These are phyloP conservation scores for Argentina anserina DNA, from an alignment of 306 rosid species.

Conservation along the genomic window DNA sequence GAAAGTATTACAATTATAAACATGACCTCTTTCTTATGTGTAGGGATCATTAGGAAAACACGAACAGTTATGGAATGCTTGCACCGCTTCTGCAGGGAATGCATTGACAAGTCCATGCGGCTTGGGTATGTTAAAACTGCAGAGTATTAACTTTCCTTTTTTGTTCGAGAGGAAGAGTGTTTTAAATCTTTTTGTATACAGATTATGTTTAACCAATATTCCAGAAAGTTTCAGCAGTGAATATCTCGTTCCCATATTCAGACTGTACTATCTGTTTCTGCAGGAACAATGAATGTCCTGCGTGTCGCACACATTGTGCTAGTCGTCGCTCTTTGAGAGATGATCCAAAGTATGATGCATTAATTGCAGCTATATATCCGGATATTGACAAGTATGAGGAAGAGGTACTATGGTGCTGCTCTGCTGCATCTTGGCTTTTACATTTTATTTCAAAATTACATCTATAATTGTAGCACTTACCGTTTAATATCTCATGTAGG, in stretches of 20 bases:
- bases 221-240: background rate
- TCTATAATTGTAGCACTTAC: slow-evolving; percentile 9
- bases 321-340: slow-evolving; percentile 84
- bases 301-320: slow-evolving; percentile 87
- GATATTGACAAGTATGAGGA: slow-evolving; percentile 76
- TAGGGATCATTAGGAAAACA: slow-evolving; percentile 82
- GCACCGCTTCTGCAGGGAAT: slow-evolving; percentile 86
- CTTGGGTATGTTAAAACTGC: slow-evolving; percentile 47
- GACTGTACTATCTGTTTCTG: slow-evolving; percentile 14
- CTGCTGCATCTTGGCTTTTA: slow-evolving; percentile 1
- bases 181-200: background rate
- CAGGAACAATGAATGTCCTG: slow-evolving; percentile 89
- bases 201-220: slow-evolving; percentile 10
- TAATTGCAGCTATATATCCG: slow-evolving; percentile 71
- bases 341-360: slow-evolving; percentile 72
- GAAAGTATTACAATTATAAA: background rate
- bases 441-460: background rate
- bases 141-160: background rate
- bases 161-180: background rate
- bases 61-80: slow-evolving; percentile 85
- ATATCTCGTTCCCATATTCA: background rate
- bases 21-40: slow-evolving; percentile 20
- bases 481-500: slow-evolving; percentile 31
- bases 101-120: slow-evolving; percentile 92
- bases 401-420: slow-evolving; percentile 35